These are phyloP conservation scores for Thelonectria olida DNA, from an alignment of 2,329 filamentous ascomycete species.

Conservation along the genomic window DNA sequence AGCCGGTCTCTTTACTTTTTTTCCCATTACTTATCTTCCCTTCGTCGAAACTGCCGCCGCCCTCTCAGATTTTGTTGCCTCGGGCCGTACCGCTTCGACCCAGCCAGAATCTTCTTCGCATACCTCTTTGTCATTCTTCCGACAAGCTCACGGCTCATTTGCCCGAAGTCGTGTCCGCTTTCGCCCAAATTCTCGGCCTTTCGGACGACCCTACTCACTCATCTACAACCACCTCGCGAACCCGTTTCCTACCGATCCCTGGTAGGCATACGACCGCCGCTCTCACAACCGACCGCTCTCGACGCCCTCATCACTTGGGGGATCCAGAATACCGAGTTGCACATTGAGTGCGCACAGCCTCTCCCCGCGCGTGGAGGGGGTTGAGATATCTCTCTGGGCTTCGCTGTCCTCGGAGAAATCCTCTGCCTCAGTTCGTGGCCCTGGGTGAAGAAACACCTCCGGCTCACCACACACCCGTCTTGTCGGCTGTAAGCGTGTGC, in stretches of 20 bases:
- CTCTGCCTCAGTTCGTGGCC: slow-evolving; percentile 24
- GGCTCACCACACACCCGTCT: slow-evolving; percentile 26
- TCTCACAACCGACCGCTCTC: slow-evolving; percentile 18
- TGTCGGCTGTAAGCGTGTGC: slow-evolving; percentile 29
- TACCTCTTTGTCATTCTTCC: slow-evolving; percentile 20
- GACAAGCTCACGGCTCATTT: slow-evolving; percentile 10
- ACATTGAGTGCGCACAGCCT: slow-evolving; percentile 36
- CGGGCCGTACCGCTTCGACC: slow-evolving; percentile 25
- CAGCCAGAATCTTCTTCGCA: slow-evolving; percentile 24
- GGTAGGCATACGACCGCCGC: slow-evolving; percentile 24
- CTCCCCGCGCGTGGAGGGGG: slow-evolving; percentile 36
- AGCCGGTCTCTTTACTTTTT: slow-evolving; percentile 22
- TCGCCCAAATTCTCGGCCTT: slow-evolving; percentile 29
- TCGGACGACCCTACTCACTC: slow-evolving; percentile 19
- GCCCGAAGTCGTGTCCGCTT: slow-evolving; percentile 8
- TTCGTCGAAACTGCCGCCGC: slow-evolving; percentile 24
- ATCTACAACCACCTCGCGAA: slow-evolving; percentile 17
- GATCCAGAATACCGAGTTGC: slow-evolving; percentile 33
- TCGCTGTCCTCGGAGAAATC: slow-evolving; percentile 29
- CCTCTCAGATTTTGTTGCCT: slow-evolving; percentile 23
- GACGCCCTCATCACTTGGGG: slow-evolving; percentile 34
- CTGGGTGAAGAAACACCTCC: slow-evolving; percentile 33
- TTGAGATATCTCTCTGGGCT: slow-evolving; percentile 37
- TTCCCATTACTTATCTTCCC: slow-evolving; percentile 17
- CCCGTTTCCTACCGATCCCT: slow-evolving; percentile 6